Evolutionary conservation across 495 filamentous ascomycete genomes (phyloP).

Genomic region (Trichocladium antarcticum): DNA sequence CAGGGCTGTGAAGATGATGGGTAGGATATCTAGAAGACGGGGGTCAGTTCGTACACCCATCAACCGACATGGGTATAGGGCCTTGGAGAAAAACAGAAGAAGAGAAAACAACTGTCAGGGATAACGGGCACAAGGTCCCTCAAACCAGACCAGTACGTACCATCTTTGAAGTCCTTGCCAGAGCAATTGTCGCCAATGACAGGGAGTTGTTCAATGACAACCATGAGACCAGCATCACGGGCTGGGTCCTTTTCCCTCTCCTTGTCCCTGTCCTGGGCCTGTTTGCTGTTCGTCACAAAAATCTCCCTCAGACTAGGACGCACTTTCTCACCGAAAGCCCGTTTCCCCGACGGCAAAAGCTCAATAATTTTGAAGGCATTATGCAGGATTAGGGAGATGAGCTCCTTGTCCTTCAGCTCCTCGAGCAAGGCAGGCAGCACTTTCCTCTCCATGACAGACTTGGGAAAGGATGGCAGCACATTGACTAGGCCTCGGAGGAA

Average conservation of each 20-base stretch:
- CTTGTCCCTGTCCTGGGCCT: constrained; percentile 59
- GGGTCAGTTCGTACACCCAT: too few relatives aligned
- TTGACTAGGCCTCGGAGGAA: constrained; percentile 83
- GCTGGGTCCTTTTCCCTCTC: constrained; percentile 74
- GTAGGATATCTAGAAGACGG: constrained; percentile 62
- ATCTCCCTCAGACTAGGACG: constrained; percentile 74
- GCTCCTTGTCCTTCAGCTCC: constrained; percentile 81
- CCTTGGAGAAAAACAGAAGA: not conserved
- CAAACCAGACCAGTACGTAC: constrained; percentile 33
- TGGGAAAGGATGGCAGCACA: constrained; percentile 81
- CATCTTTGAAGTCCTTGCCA: constrained; percentile 89
- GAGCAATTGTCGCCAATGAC: constrained; percentile 67
- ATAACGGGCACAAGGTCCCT: not conserved
- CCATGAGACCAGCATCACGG: constrained; percentile 81
- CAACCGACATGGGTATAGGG: too few relatives aligned
- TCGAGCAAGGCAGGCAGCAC: constrained; percentile 78
- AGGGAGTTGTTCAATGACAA: constrained; percentile 70
- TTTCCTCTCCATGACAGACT: constrained; percentile 88
- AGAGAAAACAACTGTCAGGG: not conserved
- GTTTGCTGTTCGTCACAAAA: constrained; percentile 50
- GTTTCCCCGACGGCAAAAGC: constrained; percentile 59
- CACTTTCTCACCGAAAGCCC: constrained; percentile 71
- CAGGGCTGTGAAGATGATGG: constrained; percentile 66
- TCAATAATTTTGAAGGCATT: constrained; percentile 83
- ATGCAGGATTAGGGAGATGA: constrained; percentile 71